Base-by-base conservation (phyloP, 2,329 filamentous ascomycete genomes). In the Fonsecaea pugnacius region DNA sequence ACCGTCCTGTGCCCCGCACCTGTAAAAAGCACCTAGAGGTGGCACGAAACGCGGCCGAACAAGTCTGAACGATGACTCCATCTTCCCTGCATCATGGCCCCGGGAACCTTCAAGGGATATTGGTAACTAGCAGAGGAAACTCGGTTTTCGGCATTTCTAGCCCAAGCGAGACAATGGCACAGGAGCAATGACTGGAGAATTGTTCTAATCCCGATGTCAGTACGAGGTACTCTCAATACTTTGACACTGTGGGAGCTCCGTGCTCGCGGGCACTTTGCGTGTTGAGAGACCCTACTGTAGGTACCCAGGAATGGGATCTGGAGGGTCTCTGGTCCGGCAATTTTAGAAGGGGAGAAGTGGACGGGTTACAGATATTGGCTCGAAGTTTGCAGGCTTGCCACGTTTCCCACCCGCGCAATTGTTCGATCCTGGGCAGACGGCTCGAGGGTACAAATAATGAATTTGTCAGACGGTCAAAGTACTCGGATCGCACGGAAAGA, bases 301-400 rank as follows among this genome's bases (percentile, higher is more conserved):
- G 43, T 48, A 48, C 43, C 43, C 43, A 27, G 43, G 10, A 12
- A 12, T 24, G 43, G 43, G 43, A 48, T 48, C 43, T 48, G 43
- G 43, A 10, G 40, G 7, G 12, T 48, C 43, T 21, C 10, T 48
- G 32, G 27, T 35, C n/a, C 27, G 32, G 51, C 27, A 53, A 53
- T 58, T 43, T 58, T 50, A 46, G 32, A n/a, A 46, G n/a, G 27
- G 51, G 51, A 53, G 51, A 35, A 10, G 27, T 33, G 27, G 32
- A 53, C 27, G 27, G 48, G 51, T 35, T n/a, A 32, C 30, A 35
- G 32, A 35, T 18, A 16, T 27, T 56, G 35, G 43, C 27, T 35
- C 33, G 18, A 51, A 48, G 57, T 59, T 59, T 51, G 40, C 14
- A 24, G 27, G 57, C 33, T 51, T 21, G 57, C 57, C 57, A 59